phyloP scores from a whole-genome alignment of 179 eudicot species.

The Camellia oleifera region DNA sequence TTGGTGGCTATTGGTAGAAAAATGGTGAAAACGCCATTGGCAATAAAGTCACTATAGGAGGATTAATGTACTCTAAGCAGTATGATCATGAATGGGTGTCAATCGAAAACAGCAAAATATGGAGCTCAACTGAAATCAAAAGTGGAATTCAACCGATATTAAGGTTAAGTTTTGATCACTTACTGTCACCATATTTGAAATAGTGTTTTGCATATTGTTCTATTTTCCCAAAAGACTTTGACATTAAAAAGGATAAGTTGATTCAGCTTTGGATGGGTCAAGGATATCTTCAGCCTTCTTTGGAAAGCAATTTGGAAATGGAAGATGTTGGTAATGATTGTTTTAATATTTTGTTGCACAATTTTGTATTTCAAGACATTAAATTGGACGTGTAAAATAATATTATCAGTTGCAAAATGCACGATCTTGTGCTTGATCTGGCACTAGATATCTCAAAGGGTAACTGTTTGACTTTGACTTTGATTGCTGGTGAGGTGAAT shows the following conservation, averaged over 20 bases:
- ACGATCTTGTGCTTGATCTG: slow-evolving; percentile 22
- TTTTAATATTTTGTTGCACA: slow-evolving; percentile 5
- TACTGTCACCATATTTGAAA: background rate
- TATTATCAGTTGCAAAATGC: background rate
- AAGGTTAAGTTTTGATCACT: background rate
- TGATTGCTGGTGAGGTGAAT: background rate
- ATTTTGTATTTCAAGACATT: slow-evolving; percentile 13
- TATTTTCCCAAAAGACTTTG: background rate
- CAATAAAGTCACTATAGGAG: background rate
- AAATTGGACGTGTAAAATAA: background rate
- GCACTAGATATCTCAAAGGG: background rate
- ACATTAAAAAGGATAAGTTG: background rate
- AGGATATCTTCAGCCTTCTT: background rate
- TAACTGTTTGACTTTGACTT: background rate
- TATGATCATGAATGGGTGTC: background rate
- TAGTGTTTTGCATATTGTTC: slow-evolving; percentile 13
- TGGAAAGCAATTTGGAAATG: background rate
- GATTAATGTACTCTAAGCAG: background rate
- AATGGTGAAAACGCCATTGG: background rate
- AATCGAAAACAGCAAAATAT: background rate
- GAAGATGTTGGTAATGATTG: background rate
- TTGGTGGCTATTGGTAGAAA: background rate
- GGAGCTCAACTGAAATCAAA: background rate
- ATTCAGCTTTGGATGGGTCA: background rate
- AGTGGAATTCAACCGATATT: background rate